Base-by-base conservation (phyloP, 2,329 filamentous ascomycete genomes). In the Penicillium sp. region DNA sequence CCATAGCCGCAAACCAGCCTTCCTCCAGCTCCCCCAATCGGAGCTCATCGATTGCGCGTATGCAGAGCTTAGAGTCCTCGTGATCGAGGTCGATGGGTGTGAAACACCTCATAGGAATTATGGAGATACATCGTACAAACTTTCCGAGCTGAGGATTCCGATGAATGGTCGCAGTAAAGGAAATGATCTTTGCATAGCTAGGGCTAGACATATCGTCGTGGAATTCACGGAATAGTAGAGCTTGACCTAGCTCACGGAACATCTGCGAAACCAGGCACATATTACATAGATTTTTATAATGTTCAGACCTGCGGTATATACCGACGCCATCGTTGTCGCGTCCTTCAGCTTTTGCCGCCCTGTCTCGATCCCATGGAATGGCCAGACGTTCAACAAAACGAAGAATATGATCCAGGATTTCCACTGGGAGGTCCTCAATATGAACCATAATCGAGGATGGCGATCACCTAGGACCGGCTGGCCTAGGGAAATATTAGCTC, bases 201-300 rank as follows among this genome's bases (percentile, higher is more conserved):
- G 18, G 18, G 21, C n/a, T n/a, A n/a, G 30, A 35, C 20, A 14
- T 35, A 21, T 57, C 53, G 33, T 66, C 61, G 20, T 24, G 30
- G 23, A 66, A 58, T 5, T 62, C 11, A 11, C 51, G 47, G 46
- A 62, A 66, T 11, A 67, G 47, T n/a, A 66, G 35, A 45, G 65
- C 64, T 40, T 67, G 65, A 1, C 61, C 61, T 7, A 66, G 26
- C 3, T 62, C 59, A 16, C 65, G 59, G 21, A 64, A 61, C 23
- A 45, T 43, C 12, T 45, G 61, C 5, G 60, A 66, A 18, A 66
- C 65, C 21, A 66, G 52, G 20, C 65, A 67, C 9, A 60, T 11
- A 30, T 60, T 60, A 46, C 35, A 43, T 26, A 67, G 30, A 47
- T 57, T 30, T n/a, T 14, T 14, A 1, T 35, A 33, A 18, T 59